phyloP scores from a whole-genome alignment of 1,139 yeast genomes.

The Geotrichum siamense region DNA sequence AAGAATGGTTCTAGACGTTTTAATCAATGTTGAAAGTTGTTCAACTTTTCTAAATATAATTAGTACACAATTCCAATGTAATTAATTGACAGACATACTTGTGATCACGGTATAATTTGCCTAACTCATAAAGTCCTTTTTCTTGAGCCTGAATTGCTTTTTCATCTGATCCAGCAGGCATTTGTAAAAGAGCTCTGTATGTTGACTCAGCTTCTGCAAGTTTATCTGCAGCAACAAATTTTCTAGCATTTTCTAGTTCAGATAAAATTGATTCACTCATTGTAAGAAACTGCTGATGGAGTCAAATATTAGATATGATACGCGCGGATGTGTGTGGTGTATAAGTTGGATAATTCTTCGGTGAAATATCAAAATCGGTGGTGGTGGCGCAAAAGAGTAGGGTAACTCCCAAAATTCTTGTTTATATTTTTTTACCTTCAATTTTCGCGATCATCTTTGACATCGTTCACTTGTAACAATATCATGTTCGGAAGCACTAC shows the following conservation, averaged over 20 bases:
- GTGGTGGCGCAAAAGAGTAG: slow-evolving; percentile 5
- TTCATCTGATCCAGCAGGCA: slow-evolving; percentile 37
- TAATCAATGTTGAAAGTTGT: slow-evolving; percentile 55
- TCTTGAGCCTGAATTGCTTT: slow-evolving; percentile 36
- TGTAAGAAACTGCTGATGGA: not conserved
- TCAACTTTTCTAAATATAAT: slow-evolving; percentile 34
- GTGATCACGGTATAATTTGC: slow-evolving; percentile 31
- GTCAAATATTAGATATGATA: not conserved
- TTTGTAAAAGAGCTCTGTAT: slow-evolving; percentile 41
- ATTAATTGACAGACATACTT: slow-evolving; percentile 19
- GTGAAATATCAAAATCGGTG: not conserved
- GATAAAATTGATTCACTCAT: slow-evolving; percentile 20
- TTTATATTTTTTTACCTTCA: too few relatives aligned
- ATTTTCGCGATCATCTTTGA: not conserved
- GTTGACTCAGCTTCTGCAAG: slow-evolving; percentile 50
- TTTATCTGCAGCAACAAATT: slow-evolving; percentile 44
- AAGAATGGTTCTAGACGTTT: slow-evolving; percentile 63
- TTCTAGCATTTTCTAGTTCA: slow-evolving; percentile 48
- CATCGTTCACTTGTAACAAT: slow-evolving; percentile 1
- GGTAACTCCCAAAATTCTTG: slow-evolving; percentile 14
- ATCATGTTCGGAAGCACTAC: not conserved
- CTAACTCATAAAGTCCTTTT: slow-evolving; percentile 34
- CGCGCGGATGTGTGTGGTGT: not conserved
- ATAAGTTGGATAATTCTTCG: not conserved
- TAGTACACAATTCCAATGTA: slow-evolving; percentile 21